phyloP scores from a whole-genome alignment of 1,139 yeast genomes.

The Candida frijolesensis region DNA sequence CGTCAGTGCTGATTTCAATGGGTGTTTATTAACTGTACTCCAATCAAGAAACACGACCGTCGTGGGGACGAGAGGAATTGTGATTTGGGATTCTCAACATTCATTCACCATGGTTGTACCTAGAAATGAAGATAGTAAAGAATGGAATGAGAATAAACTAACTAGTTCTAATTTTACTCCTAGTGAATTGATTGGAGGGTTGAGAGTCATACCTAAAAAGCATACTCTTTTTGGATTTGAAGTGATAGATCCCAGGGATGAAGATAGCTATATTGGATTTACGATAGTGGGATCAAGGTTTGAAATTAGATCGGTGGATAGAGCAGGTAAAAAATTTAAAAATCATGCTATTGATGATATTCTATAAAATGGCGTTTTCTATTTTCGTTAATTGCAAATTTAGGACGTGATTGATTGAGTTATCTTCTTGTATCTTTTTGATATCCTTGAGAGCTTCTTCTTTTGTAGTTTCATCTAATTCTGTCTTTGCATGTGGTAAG shows the following conservation, averaged over 20 bases:
- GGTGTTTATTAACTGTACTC: slow-evolving; percentile 64
- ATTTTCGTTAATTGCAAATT: slow-evolving; percentile 27
- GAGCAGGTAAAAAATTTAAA: slow-evolving; percentile 87
- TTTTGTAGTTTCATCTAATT: slow-evolving; percentile 7
- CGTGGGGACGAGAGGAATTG: slow-evolving; percentile 75
- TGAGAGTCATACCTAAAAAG: slow-evolving; percentile 59
- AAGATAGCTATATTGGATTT: slow-evolving; percentile 49
- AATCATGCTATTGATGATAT: slow-evolving; percentile 71
- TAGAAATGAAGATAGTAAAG: slow-evolving; percentile 39
- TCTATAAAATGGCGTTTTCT: slow-evolving; percentile 20
- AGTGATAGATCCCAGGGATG: slow-evolving; percentile 36
- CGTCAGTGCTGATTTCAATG: slow-evolving; percentile 83
- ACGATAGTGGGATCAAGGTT: slow-evolving; percentile 81
- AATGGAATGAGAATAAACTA: slow-evolving; percentile 23
- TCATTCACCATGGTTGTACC: slow-evolving; percentile 67
- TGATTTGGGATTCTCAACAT: slow-evolving; percentile 84
- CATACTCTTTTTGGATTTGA: slow-evolving; percentile 62
- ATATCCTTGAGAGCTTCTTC: slow-evolving; percentile 8
- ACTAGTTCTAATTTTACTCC: slow-evolving; percentile 21
- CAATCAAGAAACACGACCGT: slow-evolving; percentile 59
- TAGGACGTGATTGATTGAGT: slow-evolving; percentile 25
- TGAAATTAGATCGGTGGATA: slow-evolving; percentile 73
- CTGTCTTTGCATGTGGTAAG: slow-evolving; percentile 12
- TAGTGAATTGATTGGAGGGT: slow-evolving; percentile 48
- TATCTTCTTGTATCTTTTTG: slow-evolving; percentile 2